Conservation (phyloP, 192 early-diverging fungal genomes). For the Entomortierella beljakovae region DNA sequence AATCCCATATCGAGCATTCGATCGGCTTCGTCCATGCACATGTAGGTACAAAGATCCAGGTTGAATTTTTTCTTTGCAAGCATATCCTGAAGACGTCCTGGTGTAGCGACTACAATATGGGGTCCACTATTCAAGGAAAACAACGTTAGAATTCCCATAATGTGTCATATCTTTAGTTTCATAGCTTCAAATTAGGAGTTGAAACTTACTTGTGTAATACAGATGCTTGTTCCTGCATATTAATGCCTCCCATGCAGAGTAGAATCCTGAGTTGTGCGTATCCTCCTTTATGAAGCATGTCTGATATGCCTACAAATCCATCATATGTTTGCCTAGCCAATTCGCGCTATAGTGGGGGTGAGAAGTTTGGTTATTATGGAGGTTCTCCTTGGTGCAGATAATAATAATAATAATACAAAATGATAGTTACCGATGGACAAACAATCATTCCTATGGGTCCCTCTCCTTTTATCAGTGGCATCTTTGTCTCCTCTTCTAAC, state of each 20-base stretch:
- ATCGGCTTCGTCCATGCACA: constrained; percentile 99
- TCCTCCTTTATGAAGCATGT: constrained; percentile 67
- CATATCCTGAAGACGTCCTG: constrained; percentile 95
- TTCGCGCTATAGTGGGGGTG: constrained; percentile 84
- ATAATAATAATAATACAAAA: not conserved
- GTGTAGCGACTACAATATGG: constrained; percentile 97
- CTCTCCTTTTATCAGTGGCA: constrained; percentile 86
- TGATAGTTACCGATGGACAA: constrained; percentile 94
- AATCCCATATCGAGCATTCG: constrained; percentile 99
- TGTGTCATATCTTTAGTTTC: not conserved
- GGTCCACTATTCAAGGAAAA: constrained; percentile 67
- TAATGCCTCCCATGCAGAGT: constrained; percentile 95
- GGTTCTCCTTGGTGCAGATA: no score
- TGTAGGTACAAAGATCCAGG: constrained; percentile 85
- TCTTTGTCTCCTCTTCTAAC: constrained; percentile 89
- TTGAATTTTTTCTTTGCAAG: constrained; percentile 88
- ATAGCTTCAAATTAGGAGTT: not conserved
- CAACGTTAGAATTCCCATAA: not conserved
- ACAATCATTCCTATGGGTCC: constrained; percentile 95
- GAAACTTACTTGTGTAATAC: constrained; percentile 67
- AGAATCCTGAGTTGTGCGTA: constrained; percentile 83
- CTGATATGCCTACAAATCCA: constrained; percentile 75
- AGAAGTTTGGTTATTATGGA: no score
- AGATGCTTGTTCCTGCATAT: constrained; percentile 88
- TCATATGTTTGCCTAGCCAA: constrained; percentile 96